Conservation (phyloP, 192 early-diverging fungal genomes). For the Backusella liffmaniae region DNA sequence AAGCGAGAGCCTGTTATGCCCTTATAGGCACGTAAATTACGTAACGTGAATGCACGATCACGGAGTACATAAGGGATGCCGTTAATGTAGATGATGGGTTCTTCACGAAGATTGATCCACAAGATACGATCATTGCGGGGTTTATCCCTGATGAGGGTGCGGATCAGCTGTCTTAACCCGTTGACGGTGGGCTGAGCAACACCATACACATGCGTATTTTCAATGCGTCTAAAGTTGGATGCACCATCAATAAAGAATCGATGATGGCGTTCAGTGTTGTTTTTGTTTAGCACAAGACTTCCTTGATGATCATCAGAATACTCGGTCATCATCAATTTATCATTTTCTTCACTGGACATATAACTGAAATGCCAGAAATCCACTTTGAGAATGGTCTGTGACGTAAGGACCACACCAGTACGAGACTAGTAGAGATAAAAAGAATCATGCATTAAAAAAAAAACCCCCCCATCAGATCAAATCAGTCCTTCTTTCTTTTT, state of each 20-base stretch:
- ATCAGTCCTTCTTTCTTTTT: not conserved
- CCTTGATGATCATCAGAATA: conserved; percentile 3
- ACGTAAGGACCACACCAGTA: conserved; percentile 50
- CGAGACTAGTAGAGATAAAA: conserved; percentile 33
- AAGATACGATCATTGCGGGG: conserved; percentile 32
- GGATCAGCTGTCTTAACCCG: conserved; percentile 53
- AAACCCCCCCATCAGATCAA: not conserved
- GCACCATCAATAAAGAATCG: conserved; percentile 45
- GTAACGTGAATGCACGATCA: conserved; percentile 50
- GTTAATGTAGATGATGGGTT: conserved; percentile 65
- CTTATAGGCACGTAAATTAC: conserved; percentile 58
- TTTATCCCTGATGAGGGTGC: conserved; percentile 9
- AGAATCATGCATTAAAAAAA: conserved; percentile 9
- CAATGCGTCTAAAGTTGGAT: conserved; percentile 53
- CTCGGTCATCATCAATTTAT: not conserved
- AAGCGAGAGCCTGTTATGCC: conserved; percentile 54
- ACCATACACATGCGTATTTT: conserved; percentile 43
- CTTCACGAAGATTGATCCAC: conserved; percentile 66
- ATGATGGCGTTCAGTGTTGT: conserved; percentile 13
- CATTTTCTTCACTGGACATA: conserved; percentile 2
- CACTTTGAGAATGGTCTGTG: conserved; percentile 58
- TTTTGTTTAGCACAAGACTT: conserved; percentile 2
- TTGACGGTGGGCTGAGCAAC: conserved; percentile 62
- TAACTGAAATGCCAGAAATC: conserved; percentile 51
- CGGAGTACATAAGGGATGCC: conserved; percentile 62